A percentile compares a stretch with the other conserved stretches of the same genome.
phyloP scores from a whole-genome alignment of 345 rosid species.

The Litchi chinensis region DNA sequence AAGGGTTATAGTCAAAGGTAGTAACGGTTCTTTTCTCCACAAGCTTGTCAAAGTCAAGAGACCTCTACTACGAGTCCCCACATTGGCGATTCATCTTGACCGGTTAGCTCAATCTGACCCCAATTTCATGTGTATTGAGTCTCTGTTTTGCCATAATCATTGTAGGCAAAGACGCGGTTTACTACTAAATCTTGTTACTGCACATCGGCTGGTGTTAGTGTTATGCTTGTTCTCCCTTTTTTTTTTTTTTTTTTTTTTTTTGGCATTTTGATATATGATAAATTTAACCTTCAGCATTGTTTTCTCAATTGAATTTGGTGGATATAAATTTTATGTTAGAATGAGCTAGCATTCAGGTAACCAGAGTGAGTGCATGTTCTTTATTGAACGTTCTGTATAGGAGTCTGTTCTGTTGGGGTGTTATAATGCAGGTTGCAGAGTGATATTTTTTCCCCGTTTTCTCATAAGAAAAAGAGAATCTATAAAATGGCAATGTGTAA shows the following conservation, averaged over 20 bases:
- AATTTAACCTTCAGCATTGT: neutral
- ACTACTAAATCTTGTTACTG: neutral
- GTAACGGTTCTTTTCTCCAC: constrained; percentile 70
- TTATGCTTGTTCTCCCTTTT: neutral
- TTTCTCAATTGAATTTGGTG: constrained; percentile 2
- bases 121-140: neutral
- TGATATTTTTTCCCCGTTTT: no score
- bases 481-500: neutral
- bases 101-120: constrained; percentile 40
- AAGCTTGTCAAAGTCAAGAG: constrained; percentile 84
- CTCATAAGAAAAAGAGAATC: neutral
- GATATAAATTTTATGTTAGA: neutral
- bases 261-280: neutral
- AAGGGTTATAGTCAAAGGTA: constrained; percentile 70
- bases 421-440: neutral
- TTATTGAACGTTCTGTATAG: neutral
- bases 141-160: neutral
- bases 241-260: no score
- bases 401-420: neutral
- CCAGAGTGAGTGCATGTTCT: neutral
- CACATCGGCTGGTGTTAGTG: neutral
- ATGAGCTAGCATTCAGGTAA: neutral
- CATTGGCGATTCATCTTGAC: constrained; percentile 93
- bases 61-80: constrained; percentile 83
- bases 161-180: neutral